phyloP scores from a whole-genome alignment of 495 filamentous ascomycete genomes.

The Penicillium lagena region DNA sequence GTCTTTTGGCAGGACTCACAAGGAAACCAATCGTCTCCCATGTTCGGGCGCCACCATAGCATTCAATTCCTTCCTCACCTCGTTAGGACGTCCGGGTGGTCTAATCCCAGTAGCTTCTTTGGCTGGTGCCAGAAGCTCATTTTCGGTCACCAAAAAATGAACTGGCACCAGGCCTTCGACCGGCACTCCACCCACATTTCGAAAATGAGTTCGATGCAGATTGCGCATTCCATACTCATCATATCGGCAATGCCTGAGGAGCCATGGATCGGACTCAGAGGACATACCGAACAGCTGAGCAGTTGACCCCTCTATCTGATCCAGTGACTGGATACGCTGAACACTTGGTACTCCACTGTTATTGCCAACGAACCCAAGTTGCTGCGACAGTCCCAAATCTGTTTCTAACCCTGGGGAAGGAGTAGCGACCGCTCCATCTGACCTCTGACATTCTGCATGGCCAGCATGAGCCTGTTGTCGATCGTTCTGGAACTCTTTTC shows the following conservation, averaged over 20 bases:
- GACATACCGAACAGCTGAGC: conserved; percentile 9
- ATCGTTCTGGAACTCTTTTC: too few relatives aligned
- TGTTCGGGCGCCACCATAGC: conserved; percentile 2
- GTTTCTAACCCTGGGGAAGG: too few relatives aligned
- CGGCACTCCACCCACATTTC: conserved; percentile 12
- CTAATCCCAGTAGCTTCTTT: conserved; percentile 5
- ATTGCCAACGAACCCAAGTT: too few relatives aligned
- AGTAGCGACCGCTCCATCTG: too few relatives aligned
- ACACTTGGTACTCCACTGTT: too few relatives aligned
- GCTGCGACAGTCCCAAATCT: too few relatives aligned
- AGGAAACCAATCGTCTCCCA: conserved; percentile 2
- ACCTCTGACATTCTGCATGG: too few relatives aligned
- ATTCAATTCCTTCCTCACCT: conserved; percentile 3
- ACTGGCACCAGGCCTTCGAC: conserved; percentile 10
- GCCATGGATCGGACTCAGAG: conserved; percentile 14
- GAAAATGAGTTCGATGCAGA: conserved; percentile 10
- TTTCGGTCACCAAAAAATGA: conserved; percentile 12
- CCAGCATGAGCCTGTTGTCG: too few relatives aligned
- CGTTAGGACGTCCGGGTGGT: too few relatives aligned
- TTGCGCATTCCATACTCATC: conserved; percentile 7
- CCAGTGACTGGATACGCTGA: conserved; percentile 10
- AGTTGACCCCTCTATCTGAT: conserved; percentile 4
- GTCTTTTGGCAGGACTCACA: conserved; percentile 1
- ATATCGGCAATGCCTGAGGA: conserved; percentile 11
- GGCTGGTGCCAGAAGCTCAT: conserved; percentile 2